Evolutionary conservation across 768 basidiomycete species (phyloP), one percentile per base, ranked within the genome.

Genomic region (Tylopilus vinaceipallidus): DNA sequence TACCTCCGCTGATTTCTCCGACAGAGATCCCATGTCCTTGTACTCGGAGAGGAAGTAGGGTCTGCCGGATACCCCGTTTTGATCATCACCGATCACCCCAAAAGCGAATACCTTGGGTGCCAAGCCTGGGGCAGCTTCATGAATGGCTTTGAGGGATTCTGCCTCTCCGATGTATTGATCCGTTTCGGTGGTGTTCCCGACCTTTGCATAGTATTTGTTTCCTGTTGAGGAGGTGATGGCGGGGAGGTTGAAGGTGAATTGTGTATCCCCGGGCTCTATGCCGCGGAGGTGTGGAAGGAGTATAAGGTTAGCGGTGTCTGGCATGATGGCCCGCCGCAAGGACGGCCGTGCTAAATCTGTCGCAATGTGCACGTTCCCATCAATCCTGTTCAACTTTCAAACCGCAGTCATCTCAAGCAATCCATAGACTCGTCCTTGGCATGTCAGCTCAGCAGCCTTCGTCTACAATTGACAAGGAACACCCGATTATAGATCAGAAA

Each of bases 41-140:
- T 87, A 88, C 63, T 90, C 84, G 0, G 84, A 86, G 39, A 91
- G 75, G 68, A 90, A 85, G 62, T 77, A 86, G 0, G 86, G 85
- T 29, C 59, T 65, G 10, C 75, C 77, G 19, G 64, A 61, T 17
- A 52, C 53, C 7, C 64, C 55, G 12, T 68, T 62, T 14, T 55
- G 53, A 52, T 65, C 63, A 16, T 60, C 58, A 12, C 60, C 49
- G 26, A 53, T 20, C 17, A 73, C 47, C 4, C 83, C 84, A 37
- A 62, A 74, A 6, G 76, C 73, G 20, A 88, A 60, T 9, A 91
- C 61, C 17, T 55, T 68, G 0, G 89, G 89, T 2, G 77, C 82
- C 20, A 91, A 64, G 1, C 82, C 81, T 12, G 86, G 85, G 3
- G 86, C 85, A n/a, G 83, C 88, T 16, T 60, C 57, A 23, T 74